These are phyloP conservation scores for Penicillium paneum DNA, from an alignment of 2,329 filamentous ascomycete genomes.

Conservation along the genomic window DNA sequence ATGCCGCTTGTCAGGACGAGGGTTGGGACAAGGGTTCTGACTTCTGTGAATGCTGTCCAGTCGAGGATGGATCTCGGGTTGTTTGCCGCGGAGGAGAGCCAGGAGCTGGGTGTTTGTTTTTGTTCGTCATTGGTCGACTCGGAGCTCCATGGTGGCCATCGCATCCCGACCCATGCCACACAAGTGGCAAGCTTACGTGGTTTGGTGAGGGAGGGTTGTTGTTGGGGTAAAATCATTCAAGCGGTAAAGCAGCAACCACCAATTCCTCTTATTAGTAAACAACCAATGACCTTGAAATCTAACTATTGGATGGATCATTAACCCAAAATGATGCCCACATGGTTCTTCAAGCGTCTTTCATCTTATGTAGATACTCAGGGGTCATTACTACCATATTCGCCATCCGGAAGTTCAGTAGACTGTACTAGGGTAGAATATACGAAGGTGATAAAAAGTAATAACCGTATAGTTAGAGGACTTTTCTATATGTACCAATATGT, in stretches of 20 bases:
- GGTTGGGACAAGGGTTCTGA: constrained; percentile 37
- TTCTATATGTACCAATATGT: no score
- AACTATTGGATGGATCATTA: not conserved
- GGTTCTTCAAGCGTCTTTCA: no score
- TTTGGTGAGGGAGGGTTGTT: constrained; percentile 5
- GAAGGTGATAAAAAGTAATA: no score
- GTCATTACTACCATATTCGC: not conserved
- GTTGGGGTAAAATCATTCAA: constrained; percentile 11
- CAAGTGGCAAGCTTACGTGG: constrained; percentile 1
- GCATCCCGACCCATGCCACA: constrained; percentile 42
- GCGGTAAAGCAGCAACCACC: not conserved
- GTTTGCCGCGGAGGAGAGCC: constrained; percentile 20
- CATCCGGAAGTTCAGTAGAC: not conserved
- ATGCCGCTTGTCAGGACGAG: constrained; percentile 40
- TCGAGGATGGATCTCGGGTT: constrained; percentile 45
- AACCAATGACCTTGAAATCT: not conserved
- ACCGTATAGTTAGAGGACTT: no score
- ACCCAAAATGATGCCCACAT: no score
- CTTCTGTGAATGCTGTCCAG: constrained; percentile 39
- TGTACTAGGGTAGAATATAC: no score
- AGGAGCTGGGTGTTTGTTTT: constrained; percentile 14
- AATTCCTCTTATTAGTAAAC: not conserved
- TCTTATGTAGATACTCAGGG: not conserved
- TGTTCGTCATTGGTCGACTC: constrained; percentile 27
- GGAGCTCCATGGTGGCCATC: constrained; percentile 50